Base-by-base conservation (phyloP, 495 filamentous ascomycete genomes). In the Gamarada debralockiae region DNA sequence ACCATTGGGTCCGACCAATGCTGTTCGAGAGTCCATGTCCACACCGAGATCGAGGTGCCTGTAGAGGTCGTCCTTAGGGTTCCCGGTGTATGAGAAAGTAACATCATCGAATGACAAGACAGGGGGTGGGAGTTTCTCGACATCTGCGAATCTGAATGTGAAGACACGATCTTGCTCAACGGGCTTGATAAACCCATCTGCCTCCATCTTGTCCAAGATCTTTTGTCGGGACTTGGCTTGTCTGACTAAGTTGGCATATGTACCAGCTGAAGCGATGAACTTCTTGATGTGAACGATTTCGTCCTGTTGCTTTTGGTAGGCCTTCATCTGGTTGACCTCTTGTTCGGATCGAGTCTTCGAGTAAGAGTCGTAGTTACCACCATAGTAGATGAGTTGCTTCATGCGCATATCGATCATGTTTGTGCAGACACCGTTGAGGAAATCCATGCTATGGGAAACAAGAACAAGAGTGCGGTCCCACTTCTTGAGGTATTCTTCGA, bases 181-280 rank as follows among this genome's bases (percentile, higher is more conserved):
- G 24, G 88, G 86, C 75, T 98, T 86, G 64, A 98, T 97, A 70
- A 97, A 91, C 58, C 93, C 93, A 61, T 98, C 93, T 50, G 93
- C 95, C 77, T 97, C 93, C 93, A 98, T 98, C 81, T 98, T 98
- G 81, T 98, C 93, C 52, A 98, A 82, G 70, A 98, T 97, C 89
- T 98, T 98, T 73, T 98, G 93, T 43, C 93, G 85, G 25, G 93
- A 97, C 78, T 98, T 98, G 70, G 93, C 93, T 76, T 98, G 93
- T 65, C 90, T 78, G 63, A 99, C 93, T 72, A 99, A 81, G 77
- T 99, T 99, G 79, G 93, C 93, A 67, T 99, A 99, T 54, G 93
- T 99, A 91, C 93, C 93, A 48, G 95, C 93, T 44, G 92, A 97
- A 59, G 93, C 93, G 68, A 99, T 99, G 80, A 99, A 99, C 75